Percentiles rank a stretch among this genome's conserved stretches.
These are phyloP conservation scores for Neopestalotiopsis sp. DNA, from an alignment of 2,329 filamentous ascomycete genomes.

Conservation along the genomic window DNA sequence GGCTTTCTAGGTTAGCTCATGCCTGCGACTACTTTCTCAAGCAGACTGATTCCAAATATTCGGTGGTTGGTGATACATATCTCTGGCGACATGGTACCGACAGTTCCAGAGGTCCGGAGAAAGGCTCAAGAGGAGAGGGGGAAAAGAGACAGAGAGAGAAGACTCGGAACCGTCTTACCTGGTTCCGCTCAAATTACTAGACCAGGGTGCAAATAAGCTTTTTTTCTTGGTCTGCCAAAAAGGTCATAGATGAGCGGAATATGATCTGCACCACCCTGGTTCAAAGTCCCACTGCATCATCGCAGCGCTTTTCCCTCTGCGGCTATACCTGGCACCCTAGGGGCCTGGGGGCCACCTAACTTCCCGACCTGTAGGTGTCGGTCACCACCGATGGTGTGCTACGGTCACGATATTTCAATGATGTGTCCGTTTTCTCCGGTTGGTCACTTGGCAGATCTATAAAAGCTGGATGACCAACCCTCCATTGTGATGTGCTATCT, in stretches of 20 bases:
- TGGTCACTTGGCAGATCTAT: no score
- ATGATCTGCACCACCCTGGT: background rate
- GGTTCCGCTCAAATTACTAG: background rate
- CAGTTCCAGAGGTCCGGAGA: no score
- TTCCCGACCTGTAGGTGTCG: background rate
- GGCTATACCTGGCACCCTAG: background rate
- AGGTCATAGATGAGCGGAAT: background rate
- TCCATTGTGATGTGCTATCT: background rate
- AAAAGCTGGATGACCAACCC: no score
- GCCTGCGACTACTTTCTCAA: no score
- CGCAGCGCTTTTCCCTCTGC: background rate
- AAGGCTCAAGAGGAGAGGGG: no score
- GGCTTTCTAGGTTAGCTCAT: no score
- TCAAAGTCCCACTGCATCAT: constrained; percentile 1
- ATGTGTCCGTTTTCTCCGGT: no score
- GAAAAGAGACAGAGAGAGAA: no score
- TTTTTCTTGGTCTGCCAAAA: background rate
- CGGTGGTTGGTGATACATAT: no score
- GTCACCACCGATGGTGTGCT: background rate
- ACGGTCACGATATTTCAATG: no score
- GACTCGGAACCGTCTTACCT: background rate
- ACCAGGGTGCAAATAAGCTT: constrained; percentile 15
- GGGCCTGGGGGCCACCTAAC: background rate
- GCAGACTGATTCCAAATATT: no score
- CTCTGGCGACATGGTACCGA: no score